Percentiles rank a stretch among this genome's conserved stretches.
Conservation (phyloP, 2,329 filamentous ascomycete species). For the Cercospora zeae-maydis region DNA sequence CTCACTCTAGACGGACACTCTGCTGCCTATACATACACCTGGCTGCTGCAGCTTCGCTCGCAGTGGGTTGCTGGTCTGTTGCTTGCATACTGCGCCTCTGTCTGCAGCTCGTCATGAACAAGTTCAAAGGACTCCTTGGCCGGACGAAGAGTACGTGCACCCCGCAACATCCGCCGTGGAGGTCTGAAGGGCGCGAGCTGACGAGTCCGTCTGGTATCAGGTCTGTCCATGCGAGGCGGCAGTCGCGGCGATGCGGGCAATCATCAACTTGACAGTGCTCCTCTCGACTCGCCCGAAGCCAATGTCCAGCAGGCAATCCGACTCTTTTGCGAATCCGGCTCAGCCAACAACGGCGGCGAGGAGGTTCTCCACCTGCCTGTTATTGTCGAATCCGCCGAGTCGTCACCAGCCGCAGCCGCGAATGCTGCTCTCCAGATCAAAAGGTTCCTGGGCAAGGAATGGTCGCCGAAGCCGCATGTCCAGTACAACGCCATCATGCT, state of each 20-base stretch:
- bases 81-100: background rate
- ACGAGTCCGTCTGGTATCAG: background rate
- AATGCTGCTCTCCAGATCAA: conserved; percentile 77
- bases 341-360: conserved; percentile 60
- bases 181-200: conserved; percentile 1
- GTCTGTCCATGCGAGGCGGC: conserved; percentile 5
- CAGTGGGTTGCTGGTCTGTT: background rate
- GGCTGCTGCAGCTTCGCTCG: background rate
- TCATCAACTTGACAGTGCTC: conserved; percentile 22
- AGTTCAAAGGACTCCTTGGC: conserved; percentile 15
- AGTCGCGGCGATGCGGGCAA: conserved; percentile 1
- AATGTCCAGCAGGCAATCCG: conserved; percentile 64
- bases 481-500: conserved; percentile 98
- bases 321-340: conserved; percentile 74
- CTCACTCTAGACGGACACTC: background rate
- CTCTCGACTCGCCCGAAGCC: conserved; percentile 59
- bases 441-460: conserved; percentile 73
- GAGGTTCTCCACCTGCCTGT: conserved; percentile 89
- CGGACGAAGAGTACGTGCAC: conserved; percentile 12
- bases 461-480: conserved; percentile 57
- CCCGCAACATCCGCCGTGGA: background rate
- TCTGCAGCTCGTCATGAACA: conserved; percentile 9
- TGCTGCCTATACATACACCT: background rate
- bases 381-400: conserved; percentile 94
- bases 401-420: conserved; percentile 77